Base-by-base conservation (phyloP, 2,329 filamentous ascomycete genomes). In the Fusarium paranaense region DNA sequence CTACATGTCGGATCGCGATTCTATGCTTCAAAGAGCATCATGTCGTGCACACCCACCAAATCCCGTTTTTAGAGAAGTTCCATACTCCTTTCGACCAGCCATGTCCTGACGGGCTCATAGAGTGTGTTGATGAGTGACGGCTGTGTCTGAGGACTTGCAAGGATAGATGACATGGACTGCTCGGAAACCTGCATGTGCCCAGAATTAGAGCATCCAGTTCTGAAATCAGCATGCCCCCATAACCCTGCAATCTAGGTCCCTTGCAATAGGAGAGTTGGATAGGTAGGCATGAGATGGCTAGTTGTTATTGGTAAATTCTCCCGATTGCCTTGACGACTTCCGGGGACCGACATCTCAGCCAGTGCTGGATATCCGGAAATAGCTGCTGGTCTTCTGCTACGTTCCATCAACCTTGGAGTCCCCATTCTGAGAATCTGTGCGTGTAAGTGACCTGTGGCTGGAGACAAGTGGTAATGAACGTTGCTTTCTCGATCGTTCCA, bases 141-240 rank as follows among this genome's bases (percentile, higher is more conserved):
- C 56, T 47, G 52, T 25, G 27, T 30, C 65, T 52, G 69, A 58
- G 38, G 33, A 56, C 57, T 45, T 42, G 38, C 65, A 72, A 40
- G 58, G 54, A 65, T 69, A 45, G 54, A 33, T 33, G 60, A 74
- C 45, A 38, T 66, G 60, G 69, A 69, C 58, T 66, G 35, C 50
- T 50, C 68, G 58, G 71, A 72, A 54, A 58, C 68, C 40, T 74
- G 71, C 71, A 72, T 74, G 40, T 45, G 38, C 50, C 35, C 56
- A 62, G 57, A 64, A 56, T 22, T 57, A 47, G 30, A 61, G 38
- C 47, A 58, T 47, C 38, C 27, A 60, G 35, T 40, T 35, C 47
- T 40, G 40, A 62, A 32, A 58, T 59, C 54, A 69, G 32, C 66
- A 54, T 25, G 65, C 30, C 37, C 35, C 33, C 37, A 54, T 63